Base-by-base conservation (phyloP, 306 rosid genomes). In the Quercus gilva region DNA sequence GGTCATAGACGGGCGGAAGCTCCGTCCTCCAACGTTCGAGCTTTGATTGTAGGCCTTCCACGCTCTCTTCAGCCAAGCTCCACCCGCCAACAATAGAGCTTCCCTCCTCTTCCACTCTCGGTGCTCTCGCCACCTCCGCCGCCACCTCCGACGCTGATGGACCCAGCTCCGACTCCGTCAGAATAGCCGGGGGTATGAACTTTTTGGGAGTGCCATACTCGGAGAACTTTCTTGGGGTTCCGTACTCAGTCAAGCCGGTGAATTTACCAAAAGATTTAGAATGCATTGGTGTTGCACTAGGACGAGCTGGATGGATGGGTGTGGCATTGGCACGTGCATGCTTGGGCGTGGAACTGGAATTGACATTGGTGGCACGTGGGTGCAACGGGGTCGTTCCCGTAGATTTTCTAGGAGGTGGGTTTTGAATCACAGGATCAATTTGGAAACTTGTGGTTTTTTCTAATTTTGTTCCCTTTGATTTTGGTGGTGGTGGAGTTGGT, bases 81-180 rank as follows among this genome's bases (percentile, higher is more conserved):
- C 90, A 85, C 41, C 91, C 96, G 5, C 85, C 91, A 3, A 86
- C 69, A 0, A 84, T 72, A 1, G 98, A 96, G 79, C 82, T 86
- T 43, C 88, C 94, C 0, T 79, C 92, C 19, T 85, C 92, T 0
- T 88, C 94, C 28, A 19, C 6, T 45, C 68, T 26, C 0, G 89
- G 89, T 6, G 33, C 77, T 11, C 68, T 85, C 0, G 97, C 98
- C 64, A 96, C 71, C 0, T 79, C 86, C 0, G 86, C 97, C 0
- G 99, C 99, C 5, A 96, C 97, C 88, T 93, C 99, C 1, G 99
- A 96, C 0, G 99, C 92, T 2, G 98, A 96, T 0, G 99, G 99
- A 3, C 99, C 99, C 0, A 96, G 79, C 57, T 93, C 97, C 0
- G 99, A 96, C 75, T 93, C 89, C 0, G 99, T 93, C 49, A 96